Percentiles rank a stretch among this genome's conserved stretches.
Evolutionary conservation across 2,329 filamentous ascomycete genomes (phyloP).

Genomic region (Claviceps maximensis): DNA sequence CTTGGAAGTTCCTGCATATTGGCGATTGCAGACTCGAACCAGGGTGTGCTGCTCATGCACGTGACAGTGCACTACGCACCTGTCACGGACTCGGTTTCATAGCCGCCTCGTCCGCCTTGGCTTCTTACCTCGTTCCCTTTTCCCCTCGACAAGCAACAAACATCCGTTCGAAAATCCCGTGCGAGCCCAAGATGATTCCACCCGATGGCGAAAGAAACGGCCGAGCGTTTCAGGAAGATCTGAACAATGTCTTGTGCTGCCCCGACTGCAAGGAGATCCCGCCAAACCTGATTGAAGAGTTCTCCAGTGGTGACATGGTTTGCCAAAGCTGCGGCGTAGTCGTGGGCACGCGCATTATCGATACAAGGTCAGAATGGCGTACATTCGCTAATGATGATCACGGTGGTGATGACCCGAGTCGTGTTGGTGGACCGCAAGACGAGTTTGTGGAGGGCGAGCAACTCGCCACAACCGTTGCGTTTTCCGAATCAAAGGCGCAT

Average conservation of each 20-base stretch:
- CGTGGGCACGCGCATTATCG: slow-evolving; percentile 79
- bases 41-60: background rate
- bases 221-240: slow-evolving; percentile 51
- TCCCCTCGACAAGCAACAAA: slow-evolving; percentile 12
- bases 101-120: slow-evolving; percentile 5
- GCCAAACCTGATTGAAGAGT: slow-evolving; percentile 88
- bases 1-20: background rate
- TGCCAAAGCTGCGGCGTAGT: slow-evolving; percentile 88
- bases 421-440: slow-evolving; percentile 91
- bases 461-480: slow-evolving; percentile 77
- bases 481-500: slow-evolving; percentile 57
- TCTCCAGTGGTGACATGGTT: slow-evolving; percentile 82
- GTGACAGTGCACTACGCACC: background rate
- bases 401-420: slow-evolving; percentile 88
- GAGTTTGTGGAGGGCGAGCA: slow-evolving; percentile 82
- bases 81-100: background rate
- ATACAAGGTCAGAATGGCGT: slow-evolving; percentile 94
- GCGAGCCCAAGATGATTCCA: slow-evolving; percentile 33
- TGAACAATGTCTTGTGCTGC: slow-evolving; percentile 76
- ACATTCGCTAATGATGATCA: slow-evolving; percentile 98
- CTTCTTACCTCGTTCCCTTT: slow-evolving; percentile 3
- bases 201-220: slow-evolving; percentile 20
- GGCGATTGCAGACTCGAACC: too few relatives aligned
- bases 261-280: slow-evolving; percentile 83
- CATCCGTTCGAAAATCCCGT: slow-evolving; percentile 12